These are phyloP conservation scores for Taphrina deformans DNA, from an alignment of 1,139 yeast genomes.

Conservation along the genomic window DNA sequence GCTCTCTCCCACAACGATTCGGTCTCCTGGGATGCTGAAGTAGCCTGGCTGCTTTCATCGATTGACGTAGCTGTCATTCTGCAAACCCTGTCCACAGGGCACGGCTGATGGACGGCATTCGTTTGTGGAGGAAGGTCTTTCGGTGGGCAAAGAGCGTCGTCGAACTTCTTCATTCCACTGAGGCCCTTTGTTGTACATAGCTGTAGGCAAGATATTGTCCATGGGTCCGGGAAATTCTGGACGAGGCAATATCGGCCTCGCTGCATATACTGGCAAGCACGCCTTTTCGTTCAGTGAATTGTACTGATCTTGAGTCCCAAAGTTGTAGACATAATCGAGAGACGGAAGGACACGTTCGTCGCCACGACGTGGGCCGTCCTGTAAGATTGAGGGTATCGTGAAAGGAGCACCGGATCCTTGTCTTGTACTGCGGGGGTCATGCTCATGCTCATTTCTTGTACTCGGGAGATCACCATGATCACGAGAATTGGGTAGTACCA, in stretches of 20 bases:
- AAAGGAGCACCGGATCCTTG: not conserved
- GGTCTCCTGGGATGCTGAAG: not conserved
- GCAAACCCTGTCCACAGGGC: not conserved
- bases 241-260: not conserved
- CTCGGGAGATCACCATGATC: not conserved
- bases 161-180: constrained; percentile 1
- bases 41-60: not conserved
- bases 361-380: not conserved
- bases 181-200: not conserved
- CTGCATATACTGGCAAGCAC: not conserved
- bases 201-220: not conserved
- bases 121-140: not conserved
- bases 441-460: not conserved
- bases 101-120: not conserved
- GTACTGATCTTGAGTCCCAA: not conserved
- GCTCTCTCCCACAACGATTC: no score
- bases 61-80: not conserved
- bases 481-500: not conserved
- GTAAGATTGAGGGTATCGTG: constrained; percentile 5
- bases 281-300: not conserved
- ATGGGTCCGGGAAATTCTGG: constrained; percentile 7
- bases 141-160: not conserved
- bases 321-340: constrained; percentile 1
- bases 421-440: not conserved
- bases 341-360: not conserved